A percentile compares a stretch with the other conserved stretches of the same genome.
phyloP scores from a whole-genome alignment of 2,329 filamentous ascomycete species.

The Hypoxylon sp. region DNA sequence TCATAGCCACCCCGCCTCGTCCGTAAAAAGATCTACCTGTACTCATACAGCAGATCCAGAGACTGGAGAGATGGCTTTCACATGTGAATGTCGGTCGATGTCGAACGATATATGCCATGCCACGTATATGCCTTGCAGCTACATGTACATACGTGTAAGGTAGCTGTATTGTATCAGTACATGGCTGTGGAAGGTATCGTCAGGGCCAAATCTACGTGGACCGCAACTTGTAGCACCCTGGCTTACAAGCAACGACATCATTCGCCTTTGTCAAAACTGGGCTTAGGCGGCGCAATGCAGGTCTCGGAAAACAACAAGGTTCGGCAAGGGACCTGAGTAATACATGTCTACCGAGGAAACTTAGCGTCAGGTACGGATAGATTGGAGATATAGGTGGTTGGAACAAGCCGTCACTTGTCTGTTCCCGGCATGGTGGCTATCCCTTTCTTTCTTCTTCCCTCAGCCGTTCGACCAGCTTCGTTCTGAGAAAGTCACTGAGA shows the following conservation, averaged over 20 bases:
- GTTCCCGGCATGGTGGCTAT: slow-evolving; percentile 5
- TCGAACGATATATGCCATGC: slow-evolving; percentile 23
- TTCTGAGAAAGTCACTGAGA: slow-evolving; percentile 61
- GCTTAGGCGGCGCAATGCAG: slow-evolving; percentile 1
- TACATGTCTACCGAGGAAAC: not conserved
- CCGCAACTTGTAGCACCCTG: slow-evolving; percentile 7
- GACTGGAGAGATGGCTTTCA: not conserved
- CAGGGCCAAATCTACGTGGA: slow-evolving; percentile 12
- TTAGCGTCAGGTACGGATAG: not conserved
- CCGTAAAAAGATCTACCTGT: not conserved
- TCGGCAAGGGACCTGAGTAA: not conserved
- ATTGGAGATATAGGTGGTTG: not conserved
- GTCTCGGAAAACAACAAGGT: not conserved
- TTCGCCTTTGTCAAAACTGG: not conserved
- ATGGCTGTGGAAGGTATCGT: slow-evolving; percentile 21
- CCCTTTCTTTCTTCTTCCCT: slow-evolving; percentile 57
- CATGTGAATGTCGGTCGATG: slow-evolving; percentile 23
- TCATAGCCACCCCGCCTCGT: not conserved
- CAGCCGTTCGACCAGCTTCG: slow-evolving; percentile 62
- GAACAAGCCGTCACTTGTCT: not conserved
- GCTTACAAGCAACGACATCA: slow-evolving; percentile 11
- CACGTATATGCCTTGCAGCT: too few species aligned
- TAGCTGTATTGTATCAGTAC: too few species aligned
- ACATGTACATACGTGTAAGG: too few species aligned
- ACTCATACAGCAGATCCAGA: not conserved